phyloP scores from a whole-genome alignment of 257 asterid species.

The Nicotiana attenuata region DNA sequence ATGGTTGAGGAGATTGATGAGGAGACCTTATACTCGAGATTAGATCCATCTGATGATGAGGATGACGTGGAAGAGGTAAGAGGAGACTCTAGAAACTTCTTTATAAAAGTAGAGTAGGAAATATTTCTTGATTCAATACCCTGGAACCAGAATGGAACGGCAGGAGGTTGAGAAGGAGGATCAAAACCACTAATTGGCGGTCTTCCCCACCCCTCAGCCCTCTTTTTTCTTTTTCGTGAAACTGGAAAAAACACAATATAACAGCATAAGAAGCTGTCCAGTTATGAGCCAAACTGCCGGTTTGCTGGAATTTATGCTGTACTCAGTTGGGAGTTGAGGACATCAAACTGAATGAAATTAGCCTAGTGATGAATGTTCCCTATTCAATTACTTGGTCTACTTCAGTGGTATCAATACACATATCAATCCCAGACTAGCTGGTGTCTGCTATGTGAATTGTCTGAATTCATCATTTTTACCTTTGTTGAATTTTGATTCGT shows the following conservation, averaged over 20 bases:
- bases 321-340: constrained; percentile 7
- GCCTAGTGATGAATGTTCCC: neutral
- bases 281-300: neutral
- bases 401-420: neutral
- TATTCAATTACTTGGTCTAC: neutral
- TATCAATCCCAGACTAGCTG: neutral
- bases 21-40: constrained; percentile 29
- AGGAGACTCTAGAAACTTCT: neutral
- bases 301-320: neutral
- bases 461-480: neutral
- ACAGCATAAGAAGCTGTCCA: neutral
- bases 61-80: constrained; percentile 31
- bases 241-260: neutral
- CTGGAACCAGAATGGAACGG: neutral
- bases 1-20: constrained; percentile 30
- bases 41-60: constrained; percentile 31
- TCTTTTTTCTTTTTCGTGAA: neutral
- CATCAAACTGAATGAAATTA: neutral
- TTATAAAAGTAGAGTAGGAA: neutral
- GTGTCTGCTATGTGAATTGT: neutral
- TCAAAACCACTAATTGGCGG: neutral
- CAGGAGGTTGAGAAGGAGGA: neutral
- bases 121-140: neutral
- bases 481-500: neutral
- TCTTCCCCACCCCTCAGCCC: neutral